Base-by-base conservation (phyloP, 495 filamentous ascomycete species). In the Geoglossum glabrum region DNA sequence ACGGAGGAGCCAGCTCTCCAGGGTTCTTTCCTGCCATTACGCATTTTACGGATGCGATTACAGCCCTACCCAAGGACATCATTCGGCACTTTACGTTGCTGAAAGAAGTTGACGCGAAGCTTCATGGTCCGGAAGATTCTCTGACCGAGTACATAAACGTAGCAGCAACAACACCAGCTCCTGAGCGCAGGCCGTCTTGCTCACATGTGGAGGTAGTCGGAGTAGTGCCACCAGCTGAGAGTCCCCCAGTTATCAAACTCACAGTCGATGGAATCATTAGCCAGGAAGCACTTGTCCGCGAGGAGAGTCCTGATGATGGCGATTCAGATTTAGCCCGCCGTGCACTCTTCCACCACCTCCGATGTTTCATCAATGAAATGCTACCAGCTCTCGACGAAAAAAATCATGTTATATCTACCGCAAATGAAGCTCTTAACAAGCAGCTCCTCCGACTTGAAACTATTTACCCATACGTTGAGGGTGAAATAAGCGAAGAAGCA, bases 31-130 rank as follows among this genome's bases (percentile, higher is more conserved):
- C 92, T 55, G 93, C 89, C 26, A 83, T 96, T 60, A 89, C 86
- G 28, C 85, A 90, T 71, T 99, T 97, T 69, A 84, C 90, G 57
- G 89, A 97, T 69, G 81, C 89, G 50, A 86, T 96, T 63, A 84
- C 85, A 21, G 90, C 93, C 26, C 81, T 99, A 5, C 92, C 92
- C 8, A 86, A 87, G 66, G 92, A 99, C 66, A 87, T 95, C 56
- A 86, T 94, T 57, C 79, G 87, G 60, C 90, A 99, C 68, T 95
- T 94, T 65, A 92, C 89, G 6, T 76, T 96, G 47, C 73, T 99
- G 54, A 95, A 95, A 63, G 92, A 99, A 68, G 92, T 96, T 33
- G 93, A 99, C 72, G 90, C 92, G 54, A 99, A 99, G 70, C 79
- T 87, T 56, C 23, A 55, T 23, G 57, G 57, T 8, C 57, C 57